Percentiles rank a stretch among this genome's conserved stretches.
Conservation (phyloP, 2,329 filamentous ascomycete species). For the Lasiodiplodia sp. region DNA sequence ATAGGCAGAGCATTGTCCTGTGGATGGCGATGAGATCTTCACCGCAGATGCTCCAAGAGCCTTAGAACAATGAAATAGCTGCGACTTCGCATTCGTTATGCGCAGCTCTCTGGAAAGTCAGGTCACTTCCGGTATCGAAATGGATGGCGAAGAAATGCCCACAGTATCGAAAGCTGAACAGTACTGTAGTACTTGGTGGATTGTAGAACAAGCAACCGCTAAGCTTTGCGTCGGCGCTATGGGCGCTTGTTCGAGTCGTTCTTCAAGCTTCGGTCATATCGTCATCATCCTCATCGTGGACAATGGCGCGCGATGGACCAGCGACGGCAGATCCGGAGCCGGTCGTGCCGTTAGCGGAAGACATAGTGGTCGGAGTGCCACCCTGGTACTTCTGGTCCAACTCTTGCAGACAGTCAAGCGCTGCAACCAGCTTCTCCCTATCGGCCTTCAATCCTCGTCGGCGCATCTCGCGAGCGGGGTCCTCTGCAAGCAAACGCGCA, state of each 20-base stretch:
- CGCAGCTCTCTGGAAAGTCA: not conserved
- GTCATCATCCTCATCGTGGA: not conserved
- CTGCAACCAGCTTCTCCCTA: conserved; percentile 40
- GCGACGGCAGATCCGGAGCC: not conserved
- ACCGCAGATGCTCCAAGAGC: not conserved
- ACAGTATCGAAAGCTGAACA: not conserved
- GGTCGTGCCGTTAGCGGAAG: not conserved
- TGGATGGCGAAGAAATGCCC: not conserved
- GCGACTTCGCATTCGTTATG: not conserved
- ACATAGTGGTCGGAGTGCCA: not conserved
- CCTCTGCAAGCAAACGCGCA: conserved; percentile 43
- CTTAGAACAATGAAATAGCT: not conserved
- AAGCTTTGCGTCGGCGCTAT: not conserved
- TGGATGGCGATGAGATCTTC: not conserved
- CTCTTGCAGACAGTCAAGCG: conserved; percentile 35
- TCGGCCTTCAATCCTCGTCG: conserved; percentile 38
- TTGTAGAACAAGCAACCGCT: not conserved
- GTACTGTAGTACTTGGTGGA: not conserved
- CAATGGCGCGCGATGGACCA: not conserved
- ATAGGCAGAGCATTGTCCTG: not conserved
- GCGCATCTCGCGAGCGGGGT: conserved; percentile 39
- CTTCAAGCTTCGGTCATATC: not conserved
- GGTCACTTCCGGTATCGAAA: not conserved
- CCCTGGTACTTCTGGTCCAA: conserved; percentile 30
- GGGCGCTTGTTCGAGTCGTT: too few relatives aligned